phyloP scores from a whole-genome alignment of 2,329 filamentous ascomycete species.

The Monilinia polystroma region DNA sequence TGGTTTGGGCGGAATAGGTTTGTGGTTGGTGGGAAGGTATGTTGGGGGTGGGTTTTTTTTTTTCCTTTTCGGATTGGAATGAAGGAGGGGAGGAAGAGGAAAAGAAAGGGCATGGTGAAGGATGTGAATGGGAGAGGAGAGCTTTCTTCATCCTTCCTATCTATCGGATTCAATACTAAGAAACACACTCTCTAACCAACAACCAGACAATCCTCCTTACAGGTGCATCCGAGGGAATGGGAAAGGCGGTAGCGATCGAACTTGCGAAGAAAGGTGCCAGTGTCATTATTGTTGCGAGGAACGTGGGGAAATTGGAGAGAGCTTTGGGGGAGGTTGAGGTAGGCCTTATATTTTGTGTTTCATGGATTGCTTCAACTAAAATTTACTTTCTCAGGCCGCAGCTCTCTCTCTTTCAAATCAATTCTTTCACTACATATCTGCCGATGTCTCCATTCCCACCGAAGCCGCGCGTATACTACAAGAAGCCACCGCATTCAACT shows the following conservation, averaged over 20 bases:
- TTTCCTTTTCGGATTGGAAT: not conserved
- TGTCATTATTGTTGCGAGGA: conserved; percentile 80
- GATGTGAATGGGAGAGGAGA: too few species aligned
- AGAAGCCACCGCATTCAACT: conserved; percentile 77
- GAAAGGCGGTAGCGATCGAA: conserved; percentile 69
- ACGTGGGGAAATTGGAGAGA: conserved; percentile 68
- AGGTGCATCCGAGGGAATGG: conserved; percentile 91
- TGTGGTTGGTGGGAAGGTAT: conserved; percentile 78
- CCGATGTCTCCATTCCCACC: conserved; percentile 70
- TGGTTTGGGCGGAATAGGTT: conserved; percentile 75
- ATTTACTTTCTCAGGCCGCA: conserved; percentile 50
- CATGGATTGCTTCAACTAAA: too few species aligned
- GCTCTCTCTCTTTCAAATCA: conserved; percentile 67
- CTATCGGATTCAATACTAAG: not conserved
- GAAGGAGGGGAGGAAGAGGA: too few species aligned
- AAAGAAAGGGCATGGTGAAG: not conserved
- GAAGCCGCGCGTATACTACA: conserved; percentile 70
- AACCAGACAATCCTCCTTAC: conserved; percentile 81
- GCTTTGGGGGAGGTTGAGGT: conserved; percentile 67
- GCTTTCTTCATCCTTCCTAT: too few species aligned
- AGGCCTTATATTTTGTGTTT: conserved; percentile 14
- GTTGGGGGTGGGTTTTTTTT: conserved; percentile 29
- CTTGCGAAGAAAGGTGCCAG: conserved; percentile 83
- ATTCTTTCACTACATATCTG: conserved; percentile 78
- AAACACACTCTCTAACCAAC: not conserved